Percentiles rank a stretch among this genome's conserved stretches.
Conservation (phyloP, 805 yeast species). For the Kuraishia hungarica region DNA sequence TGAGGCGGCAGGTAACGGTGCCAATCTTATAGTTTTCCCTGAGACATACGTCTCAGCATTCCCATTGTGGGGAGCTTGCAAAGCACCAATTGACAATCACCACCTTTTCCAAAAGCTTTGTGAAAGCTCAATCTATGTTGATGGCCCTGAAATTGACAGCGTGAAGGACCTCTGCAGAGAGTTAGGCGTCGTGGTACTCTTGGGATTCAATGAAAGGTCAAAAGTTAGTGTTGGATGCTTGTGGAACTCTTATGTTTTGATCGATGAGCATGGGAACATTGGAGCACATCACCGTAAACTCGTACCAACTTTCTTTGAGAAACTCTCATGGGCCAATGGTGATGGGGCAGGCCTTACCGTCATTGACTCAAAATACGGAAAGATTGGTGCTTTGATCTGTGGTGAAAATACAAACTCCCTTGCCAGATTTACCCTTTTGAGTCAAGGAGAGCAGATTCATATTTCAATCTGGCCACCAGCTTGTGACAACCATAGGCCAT, state of each 20-base stretch:
- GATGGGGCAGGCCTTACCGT: conserved; percentile 14
- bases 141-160: conserved; percentile 15
- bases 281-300: conserved; percentile 13
- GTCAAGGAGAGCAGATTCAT: conserved; percentile 17
- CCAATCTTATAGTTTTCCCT: conserved; percentile 13
- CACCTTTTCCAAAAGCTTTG: conserved; percentile 12
- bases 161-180: conserved; percentile 9
- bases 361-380: conserved; percentile 13
- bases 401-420: conserved; percentile 17
- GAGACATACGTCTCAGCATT: conserved; percentile 15
- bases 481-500: conserved; percentile 6
- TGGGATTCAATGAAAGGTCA: conserved; percentile 16
- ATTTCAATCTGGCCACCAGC: conserved; percentile 16
- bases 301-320: conserved; percentile 15
- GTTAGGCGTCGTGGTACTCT: conserved; percentile 11
- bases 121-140: conserved; percentile 15
- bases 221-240: conserved; percentile 14
- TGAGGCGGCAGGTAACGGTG: conserved; percentile 14
- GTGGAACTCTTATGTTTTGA: conserved; percentile 16
- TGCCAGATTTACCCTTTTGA: conserved; percentile 15
- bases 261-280: conserved; percentile 12
- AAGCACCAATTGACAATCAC: conserved; percentile 17
- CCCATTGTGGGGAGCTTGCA: conserved; percentile 15
- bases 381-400: conserved; percentile 14
- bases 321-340: conserved; percentile 15